Conservation (phyloP, 1,139 yeast species). For the Zygoascus sp. region DNA sequence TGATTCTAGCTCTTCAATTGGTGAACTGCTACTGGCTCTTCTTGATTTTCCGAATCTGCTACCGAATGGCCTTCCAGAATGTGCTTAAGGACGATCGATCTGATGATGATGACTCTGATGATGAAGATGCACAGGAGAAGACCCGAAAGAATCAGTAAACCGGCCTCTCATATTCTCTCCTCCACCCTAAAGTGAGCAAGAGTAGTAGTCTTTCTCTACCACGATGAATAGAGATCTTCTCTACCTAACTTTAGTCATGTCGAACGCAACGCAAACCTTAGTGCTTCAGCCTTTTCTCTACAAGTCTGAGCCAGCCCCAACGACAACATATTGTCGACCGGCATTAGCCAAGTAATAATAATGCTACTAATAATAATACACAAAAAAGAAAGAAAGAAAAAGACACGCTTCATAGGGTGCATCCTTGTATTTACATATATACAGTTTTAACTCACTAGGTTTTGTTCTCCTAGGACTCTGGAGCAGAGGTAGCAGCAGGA, state of each 20-base stretch:
- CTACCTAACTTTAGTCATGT: no score
- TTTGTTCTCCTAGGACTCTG: neutral
- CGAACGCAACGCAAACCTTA: no score
- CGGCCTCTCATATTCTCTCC: no score
- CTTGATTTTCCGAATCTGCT: slow-evolving; percentile 71
- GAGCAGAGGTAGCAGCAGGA: no score
- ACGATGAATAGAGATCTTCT: no score
- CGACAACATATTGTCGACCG: no score
- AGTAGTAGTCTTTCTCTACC: no score
- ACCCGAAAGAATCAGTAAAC: neutral
- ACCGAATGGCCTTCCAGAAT: slow-evolving; percentile 55
- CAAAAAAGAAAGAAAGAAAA: neutral
- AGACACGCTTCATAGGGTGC: no score
- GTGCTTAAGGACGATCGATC: slow-evolving; percentile 80
- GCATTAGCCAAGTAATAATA: neutral
- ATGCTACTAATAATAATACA: neutral
- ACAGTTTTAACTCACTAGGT: neutral
- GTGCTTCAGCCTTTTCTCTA: no score
- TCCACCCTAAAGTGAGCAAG: no score
- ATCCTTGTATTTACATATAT: slow-evolving; percentile 4
- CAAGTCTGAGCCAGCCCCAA: neutral
- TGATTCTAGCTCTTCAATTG: slow-evolving; percentile 74
- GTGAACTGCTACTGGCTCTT: slow-evolving; percentile 86
- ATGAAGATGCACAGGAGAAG: slow-evolving; percentile 32
- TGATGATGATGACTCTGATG: slow-evolving; percentile 70